A percentile compares a stretch with the other conserved stretches of the same genome.
Conservation (phyloP, 345 rosid genomes). For the Alliaria petiolata region DNA sequence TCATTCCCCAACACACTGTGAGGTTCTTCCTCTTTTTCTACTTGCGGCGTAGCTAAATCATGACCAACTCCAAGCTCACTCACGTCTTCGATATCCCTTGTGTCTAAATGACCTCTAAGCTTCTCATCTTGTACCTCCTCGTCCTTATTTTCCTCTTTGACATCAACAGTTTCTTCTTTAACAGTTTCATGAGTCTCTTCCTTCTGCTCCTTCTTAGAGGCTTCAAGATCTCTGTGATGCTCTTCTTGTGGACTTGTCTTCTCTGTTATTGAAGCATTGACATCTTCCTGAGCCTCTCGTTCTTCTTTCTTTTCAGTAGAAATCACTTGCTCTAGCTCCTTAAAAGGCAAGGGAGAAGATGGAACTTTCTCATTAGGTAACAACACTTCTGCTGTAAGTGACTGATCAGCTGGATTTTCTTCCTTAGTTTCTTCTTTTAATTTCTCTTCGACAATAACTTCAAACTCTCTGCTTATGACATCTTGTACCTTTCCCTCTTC, state of each 20-base stretch:
- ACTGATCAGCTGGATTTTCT: constrained; percentile 17
- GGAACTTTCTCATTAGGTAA: constrained; percentile 27
- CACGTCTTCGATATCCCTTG: neutral
- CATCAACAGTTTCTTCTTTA: neutral
- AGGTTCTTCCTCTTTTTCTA: neutral
- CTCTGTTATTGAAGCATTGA: neutral
- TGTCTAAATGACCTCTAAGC: neutral
- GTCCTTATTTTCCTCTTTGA: constrained; percentile 20
- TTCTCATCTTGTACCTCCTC: constrained; percentile 27
- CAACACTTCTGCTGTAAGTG: constrained; percentile 15
- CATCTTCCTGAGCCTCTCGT: neutral
- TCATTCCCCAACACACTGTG: neutral
- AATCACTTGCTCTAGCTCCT: constrained; percentile 15
- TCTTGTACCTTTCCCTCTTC: constrained; percentile 13
- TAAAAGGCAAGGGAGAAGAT: constrained; percentile 16
- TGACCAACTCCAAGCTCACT: neutral
- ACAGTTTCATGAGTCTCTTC: constrained; percentile 20
- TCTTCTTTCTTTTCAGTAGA: constrained; percentile 22
- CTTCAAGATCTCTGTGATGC: neutral
- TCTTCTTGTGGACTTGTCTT: constrained; percentile 9
- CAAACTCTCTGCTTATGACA: neutral
- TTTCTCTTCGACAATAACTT: neutral
- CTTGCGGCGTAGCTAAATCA: neutral
- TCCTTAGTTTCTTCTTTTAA: constrained; percentile 10
- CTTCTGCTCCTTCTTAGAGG: constrained; percentile 2